Evolutionary conservation across 768 basidiomycete genomes (phyloP), one percentile per base, ranked within the genome.

Genomic region (Naganishia vaughanmartiniae): DNA sequence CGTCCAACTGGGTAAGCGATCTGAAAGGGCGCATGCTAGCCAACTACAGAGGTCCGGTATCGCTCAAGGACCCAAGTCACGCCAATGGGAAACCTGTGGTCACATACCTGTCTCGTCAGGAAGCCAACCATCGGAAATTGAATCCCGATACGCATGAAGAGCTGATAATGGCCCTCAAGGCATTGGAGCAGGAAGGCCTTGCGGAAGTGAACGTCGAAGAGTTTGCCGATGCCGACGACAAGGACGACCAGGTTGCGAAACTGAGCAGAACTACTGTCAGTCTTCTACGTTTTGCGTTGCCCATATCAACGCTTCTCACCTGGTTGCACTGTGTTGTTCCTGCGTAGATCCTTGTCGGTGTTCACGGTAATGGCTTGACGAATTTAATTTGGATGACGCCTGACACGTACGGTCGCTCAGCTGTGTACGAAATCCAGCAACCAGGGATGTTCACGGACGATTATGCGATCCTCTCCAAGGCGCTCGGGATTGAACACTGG

Each of bases 321-420:
- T 33, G 51, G 6, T 14, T 28, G 4, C n/a, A 19, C 4, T 21
- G 15, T n/a, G 9, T 24, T 6, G 4, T 15, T 17, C 4, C 21
- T 51, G 48, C 7, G 12, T 51, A 76, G 74, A 73, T 74, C 33
- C 65, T 76, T 12, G 66, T 76, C 30, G 57, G 63, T 4, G 56
- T 76, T 19, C 76, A 76, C 34, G 74, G 76, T 4, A 76, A 76
- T 63, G 74, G 76, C 46, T 53, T 76, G 48, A 76, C 76, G 2
- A 71, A 75, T 57, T 69, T 69, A 10, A 28, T 76, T 21, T 76
- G 74, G 74, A 73, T 76, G 72, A 68, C 70, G 31, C 72, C 75
- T 0, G 65, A 31, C 12, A 28, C 48, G 0, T 60, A 53, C 7
- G 68, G 57, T 24, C 67, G 69, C 31, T 58, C 65, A 17, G 66